A percentile compares a stretch with the other conserved stretches of the same genome.
Conservation (phyloP, 1,284 basidiomycete genomes). For the Phenoliferia sp. region DNA sequence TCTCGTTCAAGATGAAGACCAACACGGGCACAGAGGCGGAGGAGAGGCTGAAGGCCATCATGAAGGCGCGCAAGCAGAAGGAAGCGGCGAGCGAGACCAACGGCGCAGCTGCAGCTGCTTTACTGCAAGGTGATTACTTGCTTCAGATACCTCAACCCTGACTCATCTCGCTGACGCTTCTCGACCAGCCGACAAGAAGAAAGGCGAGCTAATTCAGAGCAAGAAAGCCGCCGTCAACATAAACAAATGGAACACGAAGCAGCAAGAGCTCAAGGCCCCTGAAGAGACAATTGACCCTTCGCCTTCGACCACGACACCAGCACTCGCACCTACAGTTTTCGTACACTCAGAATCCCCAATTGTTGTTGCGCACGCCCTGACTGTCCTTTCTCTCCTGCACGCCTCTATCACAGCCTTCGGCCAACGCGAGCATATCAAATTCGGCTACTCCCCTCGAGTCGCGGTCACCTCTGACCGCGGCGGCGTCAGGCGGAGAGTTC, state of each 20-base stretch:
- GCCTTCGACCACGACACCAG: not conserved
- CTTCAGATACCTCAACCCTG: not conserved
- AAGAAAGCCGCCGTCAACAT: slow-evolving; percentile 89
- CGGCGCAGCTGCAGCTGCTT: not conserved
- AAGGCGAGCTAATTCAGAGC: slow-evolving; percentile 74
- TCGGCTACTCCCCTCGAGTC: no score
- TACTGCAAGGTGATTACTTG: slow-evolving; percentile 11
- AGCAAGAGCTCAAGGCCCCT: slow-evolving; percentile 61
- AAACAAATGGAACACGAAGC: slow-evolving; percentile 89
- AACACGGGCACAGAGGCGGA: not conserved
- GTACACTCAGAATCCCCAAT: slow-evolving; percentile 15
- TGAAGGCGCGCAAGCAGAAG: not conserved
- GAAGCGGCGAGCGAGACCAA: not conserved
- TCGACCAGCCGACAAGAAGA: slow-evolving; percentile 48
- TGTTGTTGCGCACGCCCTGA: slow-evolving; percentile 10
- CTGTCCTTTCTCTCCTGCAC: slow-evolving; percentile 1
- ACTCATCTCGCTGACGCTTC: not conserved
- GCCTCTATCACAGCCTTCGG: not conserved
- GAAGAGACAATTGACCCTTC: not conserved
- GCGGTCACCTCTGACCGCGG: no score
- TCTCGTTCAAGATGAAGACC: not conserved
- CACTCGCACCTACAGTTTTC: not conserved
- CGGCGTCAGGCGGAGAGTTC: slow-evolving; percentile 50
- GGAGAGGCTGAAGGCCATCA: not conserved
- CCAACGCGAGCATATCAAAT: not conserved